Percentiles rank a stretch among this genome's conserved stretches.
These are phyloP conservation scores for Paramyrothecium sp. DNA, from an alignment of 2,329 filamentous ascomycete genomes.

Conservation along the genomic window DNA sequence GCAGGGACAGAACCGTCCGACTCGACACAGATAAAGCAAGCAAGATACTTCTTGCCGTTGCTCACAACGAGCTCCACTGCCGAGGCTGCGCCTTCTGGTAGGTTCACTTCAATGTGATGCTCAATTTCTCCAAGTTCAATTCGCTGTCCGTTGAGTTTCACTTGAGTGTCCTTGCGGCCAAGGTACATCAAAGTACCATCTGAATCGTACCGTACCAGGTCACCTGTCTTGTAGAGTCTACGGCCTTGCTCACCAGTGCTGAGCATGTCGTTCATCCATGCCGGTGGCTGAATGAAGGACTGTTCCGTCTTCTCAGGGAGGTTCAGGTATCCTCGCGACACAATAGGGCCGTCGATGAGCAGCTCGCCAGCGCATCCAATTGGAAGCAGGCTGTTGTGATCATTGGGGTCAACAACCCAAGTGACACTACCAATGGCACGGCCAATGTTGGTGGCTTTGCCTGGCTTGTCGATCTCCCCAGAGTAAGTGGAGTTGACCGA, in stretches of 20 bases:
- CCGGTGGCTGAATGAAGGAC: constrained; percentile 40
- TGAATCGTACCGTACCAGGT: constrained; percentile 11
- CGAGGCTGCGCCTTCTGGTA: constrained; percentile 8
- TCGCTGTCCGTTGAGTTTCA: constrained; percentile 18
- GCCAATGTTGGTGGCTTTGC: constrained; percentile 7
- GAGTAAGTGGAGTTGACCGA: constrained; percentile 7
- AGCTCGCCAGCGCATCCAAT: constrained; percentile 29
- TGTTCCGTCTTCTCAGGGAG: constrained; percentile 41
- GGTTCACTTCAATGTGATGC: constrained; percentile 5
- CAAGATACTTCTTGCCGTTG: constrained; percentile 12
- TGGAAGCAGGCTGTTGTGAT: constrained; percentile 21
- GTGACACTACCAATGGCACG: constrained; percentile 1
- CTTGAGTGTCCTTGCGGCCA: constrained; percentile 17
- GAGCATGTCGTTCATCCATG: constrained; percentile 27
- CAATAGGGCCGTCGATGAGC: constrained; percentile 36
- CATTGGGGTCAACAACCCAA: constrained; percentile 26
- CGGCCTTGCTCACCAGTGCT: constrained; percentile 7
- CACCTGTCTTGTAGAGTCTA: constrained; percentile 16
- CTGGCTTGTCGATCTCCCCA: constrained; percentile 4
- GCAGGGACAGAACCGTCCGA: constrained; percentile 2
- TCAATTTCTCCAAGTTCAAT: constrained; percentile 20
- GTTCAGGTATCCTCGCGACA: constrained; percentile 48
- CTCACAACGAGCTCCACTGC: constrained; percentile 16
- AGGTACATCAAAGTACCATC: constrained; percentile 12
- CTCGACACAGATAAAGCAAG: constrained; percentile 14